A percentile compares a stretch with the other conserved stretches of the same genome.
phyloP scores from a whole-genome alignment of 495 filamentous ascomycete genomes.

The Aspergillus carlsbadensis region DNA sequence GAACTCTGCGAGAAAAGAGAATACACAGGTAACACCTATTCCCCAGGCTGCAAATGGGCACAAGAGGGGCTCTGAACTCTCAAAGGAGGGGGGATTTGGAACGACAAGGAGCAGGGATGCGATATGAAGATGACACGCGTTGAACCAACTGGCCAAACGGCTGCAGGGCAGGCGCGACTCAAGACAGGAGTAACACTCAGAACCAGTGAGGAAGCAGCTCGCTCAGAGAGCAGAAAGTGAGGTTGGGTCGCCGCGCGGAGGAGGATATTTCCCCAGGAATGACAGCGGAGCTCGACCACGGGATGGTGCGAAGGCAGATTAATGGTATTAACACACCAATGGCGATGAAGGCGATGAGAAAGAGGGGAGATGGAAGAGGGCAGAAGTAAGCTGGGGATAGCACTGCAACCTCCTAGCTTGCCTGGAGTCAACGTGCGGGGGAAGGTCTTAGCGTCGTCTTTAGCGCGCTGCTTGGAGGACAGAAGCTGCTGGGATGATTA shows the following conservation, averaged over 20 bases:
- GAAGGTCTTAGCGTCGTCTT: slow-evolving; percentile 17
- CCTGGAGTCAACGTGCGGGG: slow-evolving; percentile 14
- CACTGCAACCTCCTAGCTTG: slow-evolving; percentile 1
- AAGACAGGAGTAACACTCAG: slow-evolving; percentile 22
- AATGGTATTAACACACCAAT: slow-evolving; percentile 20
- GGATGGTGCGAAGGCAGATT: slow-evolving; percentile 16
- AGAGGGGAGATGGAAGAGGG: slow-evolving; percentile 11
- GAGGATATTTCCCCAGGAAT: slow-evolving; percentile 12
- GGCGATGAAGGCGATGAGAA: slow-evolving; percentile 17
- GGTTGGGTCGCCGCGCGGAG: slow-evolving; percentile 16
- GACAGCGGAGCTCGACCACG: slow-evolving; percentile 10
- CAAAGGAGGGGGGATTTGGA: slow-evolving; percentile 14
- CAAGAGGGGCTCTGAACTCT: slow-evolving; percentile 10
- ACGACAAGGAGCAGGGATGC: slow-evolving; percentile 21
- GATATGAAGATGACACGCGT: slow-evolving; percentile 17
- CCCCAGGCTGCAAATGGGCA: slow-evolving; percentile 10
- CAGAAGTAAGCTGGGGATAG: slow-evolving; percentile 25
- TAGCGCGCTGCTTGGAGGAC: neutral
- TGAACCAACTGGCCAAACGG: slow-evolving; percentile 18
- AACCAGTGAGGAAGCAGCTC: slow-evolving; percentile 21
- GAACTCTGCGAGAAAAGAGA: neutral
- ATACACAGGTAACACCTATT: neutral
- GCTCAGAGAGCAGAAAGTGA: slow-evolving; percentile 17
- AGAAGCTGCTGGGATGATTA: neutral
- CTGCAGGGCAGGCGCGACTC: slow-evolving; percentile 24